Evolutionary conservation across 2,329 filamentous ascomycete genomes (phyloP).

Genomic region (Epichloe typhina): DNA sequence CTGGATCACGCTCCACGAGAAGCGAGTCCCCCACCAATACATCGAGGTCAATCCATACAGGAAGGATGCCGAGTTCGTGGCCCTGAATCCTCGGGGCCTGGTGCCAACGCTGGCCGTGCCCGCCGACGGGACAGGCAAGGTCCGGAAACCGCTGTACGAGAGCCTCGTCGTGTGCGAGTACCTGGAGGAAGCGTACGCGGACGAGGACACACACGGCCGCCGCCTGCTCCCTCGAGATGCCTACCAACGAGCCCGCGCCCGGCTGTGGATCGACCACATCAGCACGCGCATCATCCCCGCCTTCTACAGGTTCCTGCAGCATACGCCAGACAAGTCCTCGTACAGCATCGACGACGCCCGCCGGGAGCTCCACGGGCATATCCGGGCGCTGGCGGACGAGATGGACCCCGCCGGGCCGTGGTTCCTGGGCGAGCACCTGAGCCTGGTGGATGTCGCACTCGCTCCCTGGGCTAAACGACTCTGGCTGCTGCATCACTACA

Average conservation of each 20-base stretch:
- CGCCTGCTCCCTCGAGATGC: slow-evolving; percentile 45
- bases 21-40: slow-evolving; percentile 59
- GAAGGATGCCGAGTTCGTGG: slow-evolving; percentile 54
- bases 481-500: slow-evolving; percentile 66
- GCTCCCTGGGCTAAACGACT: slow-evolving; percentile 61
- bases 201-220: slow-evolving; percentile 26
- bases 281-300: slow-evolving; percentile 52
- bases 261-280: slow-evolving; percentile 66
- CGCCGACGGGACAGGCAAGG: slow-evolving; percentile 13
- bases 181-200: slow-evolving; percentile 55
- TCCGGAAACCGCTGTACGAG: slow-evolving; percentile 53
- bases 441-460: slow-evolving; percentile 55
- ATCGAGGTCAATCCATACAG: slow-evolving; percentile 68
- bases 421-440: slow-evolving; percentile 52
- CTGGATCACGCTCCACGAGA: slow-evolving; percentile 63
- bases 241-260: slow-evolving; percentile 50
- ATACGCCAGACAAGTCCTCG: slow-evolving; percentile 33
- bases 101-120: slow-evolving; percentile 55
- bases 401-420: slow-evolving; percentile 47
- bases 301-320: slow-evolving; percentile 51
- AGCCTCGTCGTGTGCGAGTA: slow-evolving; percentile 63
- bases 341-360: slow-evolving; percentile 40
- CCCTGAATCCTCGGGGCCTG: slow-evolving; percentile 61
- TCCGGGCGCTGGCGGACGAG: slow-evolving; percentile 48
- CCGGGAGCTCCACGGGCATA: slow-evolving; percentile 40